Percentiles rank a stretch among this genome's conserved stretches.
Conservation (phyloP, 1,284 basidiomycete species). For the Paramarasmius palmivorus region DNA sequence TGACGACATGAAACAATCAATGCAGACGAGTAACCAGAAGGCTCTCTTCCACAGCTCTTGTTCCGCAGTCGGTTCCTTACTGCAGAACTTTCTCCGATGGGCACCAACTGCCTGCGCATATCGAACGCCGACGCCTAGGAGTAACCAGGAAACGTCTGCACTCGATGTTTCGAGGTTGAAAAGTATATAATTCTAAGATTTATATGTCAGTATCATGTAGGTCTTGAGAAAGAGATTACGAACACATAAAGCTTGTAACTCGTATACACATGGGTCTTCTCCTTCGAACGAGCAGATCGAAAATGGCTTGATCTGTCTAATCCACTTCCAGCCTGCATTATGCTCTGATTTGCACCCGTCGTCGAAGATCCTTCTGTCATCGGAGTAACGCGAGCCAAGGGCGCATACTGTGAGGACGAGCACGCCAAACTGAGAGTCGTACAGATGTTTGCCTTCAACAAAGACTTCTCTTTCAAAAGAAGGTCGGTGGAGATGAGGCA, state of each 20-base stretch:
- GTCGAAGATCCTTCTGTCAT: not conserved
- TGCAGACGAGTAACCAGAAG: constrained; percentile 9
- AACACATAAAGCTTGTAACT: not conserved
- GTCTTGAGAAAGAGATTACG: not conserved
- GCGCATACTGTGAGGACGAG: constrained; percentile 6
- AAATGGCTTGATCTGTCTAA: not conserved
- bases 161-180: not conserved
- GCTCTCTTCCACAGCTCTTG: constrained; percentile 16
- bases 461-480: constrained; percentile 1
- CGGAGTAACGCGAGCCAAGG: not conserved
- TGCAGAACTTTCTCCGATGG: constrained; percentile 4
- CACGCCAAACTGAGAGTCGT: constrained; percentile 3
- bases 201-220: not conserved
- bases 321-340: not conserved
- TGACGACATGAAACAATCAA: constrained; percentile 2
- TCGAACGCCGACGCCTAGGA: constrained; percentile 8
- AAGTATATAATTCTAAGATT: not conserved
- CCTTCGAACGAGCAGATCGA: not conserved
- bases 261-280: not conserved
- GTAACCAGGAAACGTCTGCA: not conserved
- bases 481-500: constrained; percentile 1
- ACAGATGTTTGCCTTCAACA: not conserved
- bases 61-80: constrained; percentile 5
- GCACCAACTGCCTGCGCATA: constrained; percentile 13
- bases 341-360: not conserved